Evolutionary conservation across 768 basidiomycete genomes (phyloP), one percentile per base, ranked within the genome.

Genomic region (Suillus spraguei): DNA sequence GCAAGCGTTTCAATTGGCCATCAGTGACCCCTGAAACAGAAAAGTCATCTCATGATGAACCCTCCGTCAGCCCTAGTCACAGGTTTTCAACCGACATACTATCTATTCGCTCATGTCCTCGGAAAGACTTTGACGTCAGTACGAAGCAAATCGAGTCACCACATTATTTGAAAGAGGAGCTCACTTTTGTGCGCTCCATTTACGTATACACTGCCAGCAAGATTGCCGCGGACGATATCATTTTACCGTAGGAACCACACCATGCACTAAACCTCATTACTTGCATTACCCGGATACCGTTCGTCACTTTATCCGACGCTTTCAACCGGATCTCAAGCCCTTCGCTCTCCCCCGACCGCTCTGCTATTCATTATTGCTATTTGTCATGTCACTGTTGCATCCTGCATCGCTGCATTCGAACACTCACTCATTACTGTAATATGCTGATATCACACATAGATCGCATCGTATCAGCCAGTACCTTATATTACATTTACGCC

Each of bases 1-100:
- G 88, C 59, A 78, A 78, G 62, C 85, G 90, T 47, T 85, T 91
- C 71, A 85, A 89, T 68, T 91, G 88, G 89, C 87, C 88, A 6
- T 76, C 80, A 46, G 82, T 84, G 50, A 71, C 74, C 36, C 70
- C 77, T 58, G 79, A 79, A 41, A 41, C 7, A 3, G 36, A 28
- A 32, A 58, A 58, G 16, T 17, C 55, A 4, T 17, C 38, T 20
- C 56, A 13, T 32, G 13, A 24, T 16, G 39, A 58, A 24, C 24
- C 56, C 38, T 20, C 39, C 11, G 39, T 32, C 39, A 11, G 24
- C 41, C 56, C 41, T 1, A 58, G 32, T 58, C 65, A 65, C 55
- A 67, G 67, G 32, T 67, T 55, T 59, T 72, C 72, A 14, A 17
- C 22, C 1, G 74, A 76, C 8, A 6, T 28, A 4, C 24, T 49